phyloP scores from a whole-genome alignment of 305 asterid species.

The Fraxinus greggii region DNA sequence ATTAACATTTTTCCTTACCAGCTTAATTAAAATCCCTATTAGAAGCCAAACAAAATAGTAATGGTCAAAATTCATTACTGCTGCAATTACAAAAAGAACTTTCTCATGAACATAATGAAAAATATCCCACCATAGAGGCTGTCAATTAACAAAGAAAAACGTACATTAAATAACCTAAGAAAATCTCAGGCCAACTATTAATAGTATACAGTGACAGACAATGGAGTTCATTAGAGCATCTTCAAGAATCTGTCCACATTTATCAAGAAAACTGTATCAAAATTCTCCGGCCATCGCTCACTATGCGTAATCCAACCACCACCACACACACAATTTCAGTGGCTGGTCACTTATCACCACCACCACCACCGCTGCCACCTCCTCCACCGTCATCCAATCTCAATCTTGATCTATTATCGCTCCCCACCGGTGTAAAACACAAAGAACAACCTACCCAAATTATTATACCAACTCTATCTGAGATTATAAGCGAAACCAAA shows the following conservation, averaged over 20 bases:
- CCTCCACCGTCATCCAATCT: slow-evolving; percentile 38
- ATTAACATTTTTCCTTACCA: neutral
- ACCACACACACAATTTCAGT: slow-evolving; percentile 27
- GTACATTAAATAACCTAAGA: neutral
- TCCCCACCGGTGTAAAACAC: slow-evolving; percentile 32
- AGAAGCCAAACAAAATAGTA: neutral
- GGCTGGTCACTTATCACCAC: slow-evolving; percentile 29
- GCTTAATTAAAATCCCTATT: neutral
- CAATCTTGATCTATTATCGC: slow-evolving; percentile 38
- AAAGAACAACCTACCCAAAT: slow-evolving; percentile 20
- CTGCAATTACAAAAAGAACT: neutral
- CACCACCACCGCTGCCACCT: slow-evolving; percentile 18
- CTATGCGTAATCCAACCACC: slow-evolving; percentile 58
- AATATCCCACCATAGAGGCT: neutral
- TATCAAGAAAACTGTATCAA: neutral
- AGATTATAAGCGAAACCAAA: slow-evolving; percentile 41
- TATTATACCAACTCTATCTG: slow-evolving; percentile 17
- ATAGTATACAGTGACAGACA: neutral
- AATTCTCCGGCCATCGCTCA: neutral
- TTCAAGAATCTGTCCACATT: neutral
- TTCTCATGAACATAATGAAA: neutral
- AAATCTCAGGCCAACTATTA: neutral
- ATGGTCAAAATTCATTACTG: neutral
- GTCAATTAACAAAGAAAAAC: neutral
- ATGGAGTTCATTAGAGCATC: neutral